phyloP scores from a whole-genome alignment of 345 rosid genomes.

The Aquilaria yunnanensis region DNA sequence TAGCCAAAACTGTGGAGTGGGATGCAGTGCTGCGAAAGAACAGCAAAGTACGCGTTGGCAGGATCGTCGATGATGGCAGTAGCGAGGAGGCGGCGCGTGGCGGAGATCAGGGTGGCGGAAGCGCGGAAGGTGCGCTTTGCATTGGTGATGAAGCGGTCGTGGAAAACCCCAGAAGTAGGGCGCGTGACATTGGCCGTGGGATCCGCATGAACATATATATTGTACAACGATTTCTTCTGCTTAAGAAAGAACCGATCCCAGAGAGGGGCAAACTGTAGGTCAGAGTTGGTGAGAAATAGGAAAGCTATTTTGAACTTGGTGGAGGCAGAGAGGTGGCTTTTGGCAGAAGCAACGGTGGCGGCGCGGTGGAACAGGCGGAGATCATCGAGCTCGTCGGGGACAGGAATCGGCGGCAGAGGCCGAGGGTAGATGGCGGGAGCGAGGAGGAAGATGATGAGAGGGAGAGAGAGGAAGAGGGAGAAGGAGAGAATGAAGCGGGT shows the following conservation, averaged over 20 bases:
- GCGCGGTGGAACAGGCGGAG: constrained; percentile 60
- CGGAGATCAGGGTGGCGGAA: constrained; percentile 85
- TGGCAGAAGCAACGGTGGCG: constrained; percentile 32
- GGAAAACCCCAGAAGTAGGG: constrained; percentile 44
- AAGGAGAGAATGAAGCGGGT: constrained; percentile 44
- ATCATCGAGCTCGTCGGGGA: constrained; percentile 72
- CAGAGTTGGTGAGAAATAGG: constrained; percentile 88
- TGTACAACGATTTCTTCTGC: constrained; percentile 37
- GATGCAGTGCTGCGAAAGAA: constrained; percentile 77
- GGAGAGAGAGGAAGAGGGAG: constrained; percentile 41
- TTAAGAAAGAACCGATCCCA: constrained; percentile 66
- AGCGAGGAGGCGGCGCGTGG: constrained; percentile 88
- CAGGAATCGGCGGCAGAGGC: constrained; percentile 44
- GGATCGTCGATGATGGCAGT: constrained; percentile 84
- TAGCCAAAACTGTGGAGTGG: constrained; percentile 77
- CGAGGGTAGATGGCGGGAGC: constrained; percentile 42
- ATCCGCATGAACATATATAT: constrained; percentile 86
- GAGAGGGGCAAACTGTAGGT: constrained; percentile 74
- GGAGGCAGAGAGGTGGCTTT: constrained; percentile 56
- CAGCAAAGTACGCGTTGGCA: constrained; percentile 75
- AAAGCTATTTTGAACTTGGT: constrained; percentile 75
- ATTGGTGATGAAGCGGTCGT: constrained; percentile 36
- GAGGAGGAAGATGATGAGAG: constrained; percentile 37
- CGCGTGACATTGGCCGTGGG: constrained; percentile 54
- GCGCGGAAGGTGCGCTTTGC: constrained; percentile 78